phyloP scores from a whole-genome alignment of 139 green algal species.

The Tetradesmus lagerheimii region DNA sequence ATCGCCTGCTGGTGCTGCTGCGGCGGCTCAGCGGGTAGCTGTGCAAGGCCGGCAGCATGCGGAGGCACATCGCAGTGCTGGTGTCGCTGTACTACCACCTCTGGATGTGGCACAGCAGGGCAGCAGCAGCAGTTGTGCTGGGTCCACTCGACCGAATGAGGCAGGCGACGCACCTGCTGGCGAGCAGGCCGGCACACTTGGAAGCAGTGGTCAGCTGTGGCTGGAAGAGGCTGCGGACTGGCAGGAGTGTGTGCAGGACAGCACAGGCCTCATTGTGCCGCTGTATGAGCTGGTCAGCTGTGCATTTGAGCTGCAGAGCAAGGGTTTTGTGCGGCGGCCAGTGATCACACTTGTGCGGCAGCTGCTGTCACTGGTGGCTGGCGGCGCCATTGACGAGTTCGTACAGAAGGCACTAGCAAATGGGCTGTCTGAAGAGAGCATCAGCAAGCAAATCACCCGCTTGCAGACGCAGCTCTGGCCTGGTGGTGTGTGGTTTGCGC shows the following conservation, averaged over 20 bases:
- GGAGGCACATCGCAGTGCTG: background rate
- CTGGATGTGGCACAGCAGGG: background rate
- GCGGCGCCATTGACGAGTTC: constrained; percentile 80
- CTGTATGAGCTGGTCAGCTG: constrained; percentile 27
- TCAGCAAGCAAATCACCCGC: constrained; percentile 69
- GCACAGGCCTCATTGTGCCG: constrained; percentile 5
- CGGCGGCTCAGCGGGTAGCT: background rate
- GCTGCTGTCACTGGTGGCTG: constrained; percentile 81
- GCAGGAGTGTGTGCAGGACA: constrained; percentile 5
- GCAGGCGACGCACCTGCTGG: background rate
- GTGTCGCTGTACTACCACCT: background rate
- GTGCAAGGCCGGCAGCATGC: background rate
- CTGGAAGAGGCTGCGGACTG: background rate
- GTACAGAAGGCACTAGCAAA: constrained; percentile 63
- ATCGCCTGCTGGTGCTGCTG: background rate
- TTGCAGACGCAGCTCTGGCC: constrained; percentile 83
- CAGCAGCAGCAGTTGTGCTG: background rate
- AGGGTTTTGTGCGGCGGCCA: constrained; percentile 38
- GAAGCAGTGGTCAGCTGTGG: background rate
- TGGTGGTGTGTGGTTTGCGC: constrained; percentile 72
- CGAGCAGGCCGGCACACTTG: background rate
- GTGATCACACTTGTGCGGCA: constrained; percentile 64
- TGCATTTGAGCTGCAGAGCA: background rate
- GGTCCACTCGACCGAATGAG: background rate
- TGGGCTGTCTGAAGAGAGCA: constrained; percentile 67